Conservation (phyloP, 768 basidiomycete genomes). For the Agaricus subrufescens region DNA sequence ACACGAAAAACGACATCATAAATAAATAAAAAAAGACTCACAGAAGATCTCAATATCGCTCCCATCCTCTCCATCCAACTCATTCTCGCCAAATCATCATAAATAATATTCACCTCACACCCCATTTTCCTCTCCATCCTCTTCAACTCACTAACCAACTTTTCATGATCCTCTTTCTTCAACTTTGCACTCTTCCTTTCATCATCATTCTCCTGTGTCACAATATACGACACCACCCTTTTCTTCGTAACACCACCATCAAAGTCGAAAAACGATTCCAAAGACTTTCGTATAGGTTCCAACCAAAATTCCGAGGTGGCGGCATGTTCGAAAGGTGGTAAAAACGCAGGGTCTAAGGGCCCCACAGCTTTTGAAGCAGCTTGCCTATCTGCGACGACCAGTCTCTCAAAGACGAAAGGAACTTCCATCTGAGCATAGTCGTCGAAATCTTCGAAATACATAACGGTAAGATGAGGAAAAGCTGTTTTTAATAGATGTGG, state of each 20-base stretch:
- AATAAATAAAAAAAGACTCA: slow-evolving; percentile 27
- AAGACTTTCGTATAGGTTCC: slow-evolving; percentile 46
- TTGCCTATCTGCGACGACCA: slow-evolving; percentile 74
- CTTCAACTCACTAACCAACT: slow-evolving; percentile 53
- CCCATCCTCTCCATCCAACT: slow-evolving; percentile 61
- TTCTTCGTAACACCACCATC: slow-evolving; percentile 17
- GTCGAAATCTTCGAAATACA: slow-evolving; percentile 73
- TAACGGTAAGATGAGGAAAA: slow-evolving; percentile 64
- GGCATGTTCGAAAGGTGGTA: slow-evolving; percentile 36
- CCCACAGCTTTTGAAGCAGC: slow-evolving; percentile 40
- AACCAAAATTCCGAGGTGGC: slow-evolving; percentile 56
- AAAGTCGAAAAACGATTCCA: slow-evolving; percentile 38
- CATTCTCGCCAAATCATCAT: slow-evolving; percentile 41
- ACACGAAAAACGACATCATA: neutral
- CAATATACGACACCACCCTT: slow-evolving; percentile 61
- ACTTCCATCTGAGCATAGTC: slow-evolving; percentile 65
- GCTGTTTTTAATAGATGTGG: slow-evolving; percentile 67
- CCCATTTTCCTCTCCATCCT: slow-evolving; percentile 46
- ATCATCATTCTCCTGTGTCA: slow-evolving; percentile 16
- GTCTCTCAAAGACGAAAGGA: slow-evolving; percentile 71
- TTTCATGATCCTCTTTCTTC: slow-evolving; percentile 49
- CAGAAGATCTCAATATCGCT: slow-evolving; percentile 64
- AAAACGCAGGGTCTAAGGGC: slow-evolving; percentile 34
- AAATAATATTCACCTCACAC: slow-evolving; percentile 53
- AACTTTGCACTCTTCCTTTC: slow-evolving; percentile 46